Conservation (phyloP, 192 early-diverging fungal genomes). For the Phlyctochytrium bullatum region DNA sequence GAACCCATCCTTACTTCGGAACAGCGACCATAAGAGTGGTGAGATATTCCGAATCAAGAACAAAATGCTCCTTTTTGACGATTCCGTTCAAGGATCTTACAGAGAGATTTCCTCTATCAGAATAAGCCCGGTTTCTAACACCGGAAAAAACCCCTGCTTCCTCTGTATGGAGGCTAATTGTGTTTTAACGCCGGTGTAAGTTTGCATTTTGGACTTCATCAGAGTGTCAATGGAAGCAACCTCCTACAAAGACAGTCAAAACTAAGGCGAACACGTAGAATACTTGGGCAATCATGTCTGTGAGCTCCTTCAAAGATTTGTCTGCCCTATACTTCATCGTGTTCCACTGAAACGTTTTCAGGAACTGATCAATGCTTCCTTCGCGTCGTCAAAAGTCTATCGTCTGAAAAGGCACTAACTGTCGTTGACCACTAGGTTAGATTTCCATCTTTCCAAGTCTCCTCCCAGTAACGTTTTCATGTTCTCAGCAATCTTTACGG, state of each 20-base stretch:
- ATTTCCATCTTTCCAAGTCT: slow-evolving; percentile 61
- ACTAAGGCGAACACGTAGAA: no score
- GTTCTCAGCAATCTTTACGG: slow-evolving; percentile 82
- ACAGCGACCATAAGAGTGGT: slow-evolving; percentile 92
- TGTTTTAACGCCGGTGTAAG: slow-evolving; percentile 81
- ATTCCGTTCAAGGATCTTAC: slow-evolving; percentile 82
- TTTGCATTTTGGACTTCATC: slow-evolving; percentile 87
- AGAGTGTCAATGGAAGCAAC: slow-evolving; percentile 81
- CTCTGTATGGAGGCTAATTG: slow-evolving; percentile 78
- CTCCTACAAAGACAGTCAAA: slow-evolving; percentile 54
- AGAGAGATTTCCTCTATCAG: slow-evolving; percentile 73
- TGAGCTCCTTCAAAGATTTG: slow-evolving; percentile 83
- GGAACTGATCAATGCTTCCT: slow-evolving; percentile 86
- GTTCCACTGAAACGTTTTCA: slow-evolving; percentile 91
- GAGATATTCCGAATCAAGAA: slow-evolving; percentile 92
- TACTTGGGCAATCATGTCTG: slow-evolving; percentile 75
- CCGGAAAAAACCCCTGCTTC: slow-evolving; percentile 67
- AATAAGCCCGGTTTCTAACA: slow-evolving; percentile 17
- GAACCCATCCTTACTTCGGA: slow-evolving; percentile 63
- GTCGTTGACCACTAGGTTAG: slow-evolving; percentile 71
- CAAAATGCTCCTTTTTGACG: slow-evolving; percentile 89
- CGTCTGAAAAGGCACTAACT: slow-evolving; percentile 58
- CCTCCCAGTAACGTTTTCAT: slow-evolving; percentile 70
- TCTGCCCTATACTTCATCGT: slow-evolving; percentile 95
- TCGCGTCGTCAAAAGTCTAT: slow-evolving; percentile 6